These are phyloP conservation scores for Arabidopsis lyrata DNA, from an alignment of 441 rosid species.

Conservation along the genomic window DNA sequence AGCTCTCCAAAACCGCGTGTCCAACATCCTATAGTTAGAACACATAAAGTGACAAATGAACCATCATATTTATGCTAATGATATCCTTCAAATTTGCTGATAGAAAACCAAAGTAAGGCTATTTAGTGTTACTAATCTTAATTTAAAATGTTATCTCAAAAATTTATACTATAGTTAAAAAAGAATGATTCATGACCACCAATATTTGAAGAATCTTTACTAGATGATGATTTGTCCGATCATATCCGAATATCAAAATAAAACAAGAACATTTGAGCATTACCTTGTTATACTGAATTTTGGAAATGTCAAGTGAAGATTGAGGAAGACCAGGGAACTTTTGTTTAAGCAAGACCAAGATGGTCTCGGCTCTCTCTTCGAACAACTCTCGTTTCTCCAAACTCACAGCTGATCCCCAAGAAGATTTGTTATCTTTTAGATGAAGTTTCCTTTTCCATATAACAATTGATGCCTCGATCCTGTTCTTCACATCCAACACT, in stretches of 20 bases:
- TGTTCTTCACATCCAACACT: slow-evolving; percentile 58
- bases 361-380: slow-evolving; percentile 62
- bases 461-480: slow-evolving; percentile 61
- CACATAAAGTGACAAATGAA: slow-evolving; percentile 11
- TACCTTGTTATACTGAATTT: slow-evolving; percentile 67
- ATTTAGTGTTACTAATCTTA: neutral
- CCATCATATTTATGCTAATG: neutral
- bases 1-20: slow-evolving; percentile 66
- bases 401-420: slow-evolving; percentile 61
- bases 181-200: neutral
- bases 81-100: neutral
- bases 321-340: slow-evolving; percentile 62
- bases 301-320: slow-evolving; percentile 60
- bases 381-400: slow-evolving; percentile 57
- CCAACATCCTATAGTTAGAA: slow-evolving; percentile 58
- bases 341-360: slow-evolving; percentile 54
- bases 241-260: neutral
- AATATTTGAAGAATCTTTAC: neutral
- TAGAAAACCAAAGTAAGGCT: neutral
- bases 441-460: slow-evolving; percentile 60
- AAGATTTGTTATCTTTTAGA: slow-evolving; percentile 52
- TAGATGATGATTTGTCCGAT: neutral
- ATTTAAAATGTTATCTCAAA: neutral
- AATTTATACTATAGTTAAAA: neutral
- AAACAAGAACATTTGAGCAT: neutral